Evolutionary conservation across 768 basidiomycete species (phyloP).

Genomic region (Podaxis sp.): DNA sequence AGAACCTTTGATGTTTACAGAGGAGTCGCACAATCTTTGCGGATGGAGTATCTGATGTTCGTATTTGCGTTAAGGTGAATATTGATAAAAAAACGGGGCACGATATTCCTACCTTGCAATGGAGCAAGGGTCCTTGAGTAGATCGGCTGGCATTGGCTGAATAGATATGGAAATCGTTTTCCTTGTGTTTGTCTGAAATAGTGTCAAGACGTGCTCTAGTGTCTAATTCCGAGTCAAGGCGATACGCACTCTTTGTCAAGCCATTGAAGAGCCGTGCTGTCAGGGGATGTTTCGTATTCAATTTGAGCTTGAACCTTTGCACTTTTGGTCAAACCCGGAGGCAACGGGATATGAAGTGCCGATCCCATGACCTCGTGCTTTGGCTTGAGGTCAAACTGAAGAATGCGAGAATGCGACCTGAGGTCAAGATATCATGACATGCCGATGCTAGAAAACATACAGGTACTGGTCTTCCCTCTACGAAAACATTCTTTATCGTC

Average conservation of each 20-base stretch:
- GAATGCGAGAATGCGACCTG: neutral
- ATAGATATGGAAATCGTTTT: slow-evolving; percentile 80
- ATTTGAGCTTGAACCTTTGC: slow-evolving; percentile 54
- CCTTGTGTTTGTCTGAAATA: slow-evolving; percentile 75
- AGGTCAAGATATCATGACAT: slow-evolving; percentile 19
- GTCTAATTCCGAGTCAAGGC: neutral
- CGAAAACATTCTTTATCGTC: slow-evolving; percentile 50
- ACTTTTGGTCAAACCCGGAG: slow-evolving; percentile 37
- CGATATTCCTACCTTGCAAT: slow-evolving; percentile 55
- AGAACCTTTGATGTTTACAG: neutral
- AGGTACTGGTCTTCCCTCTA: slow-evolving; percentile 46
- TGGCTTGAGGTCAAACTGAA: slow-evolving; percentile 51
- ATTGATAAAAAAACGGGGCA: neutral
- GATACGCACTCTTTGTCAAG: slow-evolving; percentile 67
- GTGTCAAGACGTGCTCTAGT: neutral
- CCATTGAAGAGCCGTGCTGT: slow-evolving; percentile 84
- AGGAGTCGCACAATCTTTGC: slow-evolving; percentile 67
- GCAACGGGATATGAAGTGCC: slow-evolving; percentile 62
- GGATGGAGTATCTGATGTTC: slow-evolving; percentile 69
- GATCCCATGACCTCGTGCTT: slow-evolving; percentile 77
- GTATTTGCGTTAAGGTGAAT: neutral
- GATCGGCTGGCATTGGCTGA: slow-evolving; percentile 93
- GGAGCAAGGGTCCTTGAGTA: slow-evolving; percentile 80
- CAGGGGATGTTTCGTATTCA: slow-evolving; percentile 69
- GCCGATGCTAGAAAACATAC: slow-evolving; percentile 47